A percentile compares a stretch with the other conserved stretches of the same genome.
phyloP scores from a whole-genome alignment of 495 filamentous ascomycete species.

The Immersiella caudata region DNA sequence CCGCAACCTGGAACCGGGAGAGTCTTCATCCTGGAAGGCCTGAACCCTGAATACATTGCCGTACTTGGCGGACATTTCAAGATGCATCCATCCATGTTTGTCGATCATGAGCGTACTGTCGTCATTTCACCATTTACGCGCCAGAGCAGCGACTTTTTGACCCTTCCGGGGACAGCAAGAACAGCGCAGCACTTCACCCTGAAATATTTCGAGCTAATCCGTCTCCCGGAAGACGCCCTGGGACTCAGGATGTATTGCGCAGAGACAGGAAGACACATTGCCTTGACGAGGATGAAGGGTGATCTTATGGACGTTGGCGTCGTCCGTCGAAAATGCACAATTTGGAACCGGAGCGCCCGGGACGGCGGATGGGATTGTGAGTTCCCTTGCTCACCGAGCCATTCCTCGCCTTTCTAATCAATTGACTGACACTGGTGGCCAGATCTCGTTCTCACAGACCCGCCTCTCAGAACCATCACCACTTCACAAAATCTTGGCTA shows the following conservation, averaged over 20 bases:
- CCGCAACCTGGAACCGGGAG: not conserved
- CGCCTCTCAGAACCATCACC: not conserved
- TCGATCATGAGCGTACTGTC: not conserved
- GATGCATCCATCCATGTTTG: conserved; percentile 9
- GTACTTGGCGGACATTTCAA: not conserved
- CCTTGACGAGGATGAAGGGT: not conserved
- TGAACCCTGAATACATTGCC: not conserved
- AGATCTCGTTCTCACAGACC: not conserved
- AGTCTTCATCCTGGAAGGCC: not conserved
- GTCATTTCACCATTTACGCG: not conserved
- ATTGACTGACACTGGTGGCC: not conserved
- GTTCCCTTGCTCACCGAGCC: not conserved
- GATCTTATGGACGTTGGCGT: not conserved
- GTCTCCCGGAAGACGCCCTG: not conserved
- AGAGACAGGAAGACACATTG: not conserved
- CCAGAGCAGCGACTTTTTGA: not conserved
- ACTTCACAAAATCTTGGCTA: not conserved
- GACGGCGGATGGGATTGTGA: not conserved
- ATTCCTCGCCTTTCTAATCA: not conserved
- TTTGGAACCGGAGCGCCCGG: not conserved
- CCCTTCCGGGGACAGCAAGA: not conserved
- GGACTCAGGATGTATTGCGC: not conserved
- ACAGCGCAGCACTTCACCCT: not conserved
- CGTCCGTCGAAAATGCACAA: not conserved
- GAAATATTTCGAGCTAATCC: not conserved